These are phyloP conservation scores for Aquilaria yunnanensis DNA, from an alignment of 345 rosid species.

Conservation along the genomic window DNA sequence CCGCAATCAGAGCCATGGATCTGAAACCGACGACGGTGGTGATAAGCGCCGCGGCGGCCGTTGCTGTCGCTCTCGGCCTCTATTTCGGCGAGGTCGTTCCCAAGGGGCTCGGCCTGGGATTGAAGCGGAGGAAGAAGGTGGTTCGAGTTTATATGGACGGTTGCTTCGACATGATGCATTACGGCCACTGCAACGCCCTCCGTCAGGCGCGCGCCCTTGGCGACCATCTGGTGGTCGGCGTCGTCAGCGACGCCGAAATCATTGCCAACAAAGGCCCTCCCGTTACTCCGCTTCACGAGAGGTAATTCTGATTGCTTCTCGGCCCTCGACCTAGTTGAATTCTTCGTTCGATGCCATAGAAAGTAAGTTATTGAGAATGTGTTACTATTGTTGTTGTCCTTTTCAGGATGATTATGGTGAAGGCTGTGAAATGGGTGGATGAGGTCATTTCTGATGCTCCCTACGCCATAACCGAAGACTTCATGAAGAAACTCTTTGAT, in stretches of 20 bases:
- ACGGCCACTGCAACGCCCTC: conserved; percentile 80
- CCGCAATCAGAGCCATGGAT: conserved; percentile 17
- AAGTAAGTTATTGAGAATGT: not conserved
- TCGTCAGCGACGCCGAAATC: conserved; percentile 70
- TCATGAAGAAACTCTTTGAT: conserved; percentile 63
- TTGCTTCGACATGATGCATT: conserved; percentile 84
- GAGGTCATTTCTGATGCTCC: conserved; percentile 76
- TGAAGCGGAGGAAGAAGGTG: conserved; percentile 37
- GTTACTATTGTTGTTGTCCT: not conserved
- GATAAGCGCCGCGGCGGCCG: conserved; percentile 43
- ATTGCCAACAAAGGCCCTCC: conserved; percentile 74
- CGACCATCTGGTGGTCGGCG: conserved; percentile 65
- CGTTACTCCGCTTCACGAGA: conserved; percentile 61
- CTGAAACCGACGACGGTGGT: conserved; percentile 37
- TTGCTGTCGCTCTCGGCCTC: conserved; percentile 37
- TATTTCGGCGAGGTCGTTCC: conserved; percentile 13
- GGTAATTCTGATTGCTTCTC: conserved; percentile 13
- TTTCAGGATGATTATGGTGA: conserved; percentile 52
- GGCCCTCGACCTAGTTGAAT: not conserved
- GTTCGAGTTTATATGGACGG: conserved; percentile 81
- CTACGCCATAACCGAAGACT: conserved; percentile 62
- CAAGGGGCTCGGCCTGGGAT: conserved; percentile 17
- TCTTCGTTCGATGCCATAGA: not conserved
- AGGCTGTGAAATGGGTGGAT: conserved; percentile 74
- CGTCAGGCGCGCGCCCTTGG: conserved; percentile 73